These are phyloP conservation scores for Lasiosphaeris hirsuta DNA, from an alignment of 495 filamentous ascomycete genomes.

Conservation along the genomic window DNA sequence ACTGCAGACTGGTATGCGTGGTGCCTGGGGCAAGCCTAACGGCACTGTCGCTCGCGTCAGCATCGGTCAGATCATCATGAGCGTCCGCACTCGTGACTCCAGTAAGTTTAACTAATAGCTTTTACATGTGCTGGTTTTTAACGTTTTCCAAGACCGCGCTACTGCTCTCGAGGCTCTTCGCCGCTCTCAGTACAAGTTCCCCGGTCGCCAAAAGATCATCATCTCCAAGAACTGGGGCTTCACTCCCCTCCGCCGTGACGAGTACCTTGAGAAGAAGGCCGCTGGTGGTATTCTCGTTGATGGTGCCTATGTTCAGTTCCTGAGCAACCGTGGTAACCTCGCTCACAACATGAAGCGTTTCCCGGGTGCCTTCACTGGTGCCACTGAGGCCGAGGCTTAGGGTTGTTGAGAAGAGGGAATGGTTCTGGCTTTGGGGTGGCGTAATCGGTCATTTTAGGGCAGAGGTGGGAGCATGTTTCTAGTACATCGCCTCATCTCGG, in stretches of 20 bases:
- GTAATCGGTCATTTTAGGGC: constrained; percentile 33
- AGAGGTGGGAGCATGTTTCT: constrained; percentile 32
- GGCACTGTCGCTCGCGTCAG: constrained; percentile 97
- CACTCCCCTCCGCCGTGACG: constrained; percentile 93
- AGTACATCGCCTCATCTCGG: constrained; percentile 24
- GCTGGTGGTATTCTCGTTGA: constrained; percentile 87
- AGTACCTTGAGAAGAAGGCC: constrained; percentile 89
- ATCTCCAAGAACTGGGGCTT: constrained; percentile 99
- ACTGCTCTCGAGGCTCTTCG: constrained; percentile 96
- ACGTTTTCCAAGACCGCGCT: constrained; percentile 61
- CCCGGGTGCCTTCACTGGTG: constrained; percentile 77
- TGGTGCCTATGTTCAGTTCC: constrained; percentile 98
- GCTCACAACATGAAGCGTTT: constrained; percentile 85
- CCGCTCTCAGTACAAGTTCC: constrained; percentile 99
- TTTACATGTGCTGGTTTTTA: constrained; percentile 16
- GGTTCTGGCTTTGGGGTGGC: constrained; percentile 34
- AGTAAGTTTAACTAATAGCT: constrained; percentile 47
- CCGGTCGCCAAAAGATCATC: constrained; percentile 99
- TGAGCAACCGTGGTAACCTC: constrained; percentile 82
- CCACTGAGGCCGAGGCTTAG: constrained; percentile 32
- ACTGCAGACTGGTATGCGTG: constrained; percentile 99
- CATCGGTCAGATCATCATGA: constrained; percentile 97
- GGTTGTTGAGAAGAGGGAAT: constrained; percentile 32
- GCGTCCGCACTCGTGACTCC: constrained; percentile 90
- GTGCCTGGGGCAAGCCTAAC: constrained; percentile 99